A percentile compares a stretch with the other conserved stretches of the same genome.
Conservation (phyloP, 768 basidiomycete species). For the Cubamyces sp. region DNA sequence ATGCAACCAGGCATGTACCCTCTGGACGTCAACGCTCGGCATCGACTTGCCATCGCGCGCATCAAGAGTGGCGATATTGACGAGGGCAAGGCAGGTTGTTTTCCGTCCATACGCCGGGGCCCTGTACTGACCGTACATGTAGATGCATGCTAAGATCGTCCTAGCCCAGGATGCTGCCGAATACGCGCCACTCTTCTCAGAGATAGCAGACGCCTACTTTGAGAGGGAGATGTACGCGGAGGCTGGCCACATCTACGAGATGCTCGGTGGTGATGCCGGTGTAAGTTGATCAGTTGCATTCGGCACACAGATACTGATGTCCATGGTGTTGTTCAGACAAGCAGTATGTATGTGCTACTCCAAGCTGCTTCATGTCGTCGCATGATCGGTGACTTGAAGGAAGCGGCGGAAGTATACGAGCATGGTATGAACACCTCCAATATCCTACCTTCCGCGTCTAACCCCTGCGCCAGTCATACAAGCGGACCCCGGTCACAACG, state of each 20-base stretch:
- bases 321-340: slow-evolving; percentile 55
- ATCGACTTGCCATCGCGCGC: slow-evolving; percentile 81
- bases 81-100: slow-evolving; percentile 73
- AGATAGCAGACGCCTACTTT: slow-evolving; percentile 86
- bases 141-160: slow-evolving; percentile 82
- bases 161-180: slow-evolving; percentile 72
- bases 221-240: slow-evolving; percentile 76
- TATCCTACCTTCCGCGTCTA: neutral
- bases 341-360: slow-evolving; percentile 66
- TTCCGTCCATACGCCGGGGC: neutral
- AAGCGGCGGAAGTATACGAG: slow-evolving; percentile 84
- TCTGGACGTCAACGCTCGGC: slow-evolving; percentile 78
- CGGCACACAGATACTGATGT: neutral
- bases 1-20: slow-evolving; percentile 60
- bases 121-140: neutral
- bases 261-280: slow-evolving; percentile 72
- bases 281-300: slow-evolving; percentile 42
- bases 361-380: slow-evolving; percentile 85
- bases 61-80: slow-evolving; percentile 78
- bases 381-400: slow-evolving; percentile 71
- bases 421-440: slow-evolving; percentile 55
- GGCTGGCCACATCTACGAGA: slow-evolving; percentile 80
- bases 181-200: slow-evolving; percentile 77
- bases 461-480: slow-evolving; percentile 56
- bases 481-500: slow-evolving; percentile 74